phyloP scores from a whole-genome alignment of 2,329 filamentous ascomycete species.

The Chrysosporium queenslandicum region DNA sequence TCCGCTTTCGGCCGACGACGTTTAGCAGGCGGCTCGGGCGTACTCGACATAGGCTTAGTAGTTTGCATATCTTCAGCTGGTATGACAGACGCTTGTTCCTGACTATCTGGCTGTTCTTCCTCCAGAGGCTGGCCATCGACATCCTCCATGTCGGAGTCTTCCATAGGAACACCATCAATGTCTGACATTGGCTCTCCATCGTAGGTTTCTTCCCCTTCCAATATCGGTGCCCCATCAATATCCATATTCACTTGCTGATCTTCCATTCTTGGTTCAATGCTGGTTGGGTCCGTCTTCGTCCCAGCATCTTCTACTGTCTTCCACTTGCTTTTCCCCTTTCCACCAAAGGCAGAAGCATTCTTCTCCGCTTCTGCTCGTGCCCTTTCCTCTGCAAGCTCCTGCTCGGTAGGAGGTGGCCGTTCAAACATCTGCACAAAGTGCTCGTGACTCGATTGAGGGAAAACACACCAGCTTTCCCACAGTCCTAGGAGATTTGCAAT shows the following conservation, averaged over 20 bases:
- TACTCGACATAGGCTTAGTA: conserved; percentile 21
- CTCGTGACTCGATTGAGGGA: conserved; percentile 63
- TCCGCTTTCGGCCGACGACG: conserved; percentile 62
- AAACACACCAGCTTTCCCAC: conserved; percentile 58
- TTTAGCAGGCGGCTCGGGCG: conserved; percentile 30
- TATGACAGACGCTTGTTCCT: conserved; percentile 18
- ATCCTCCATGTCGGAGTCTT: conserved; percentile 42
- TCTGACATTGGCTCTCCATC: conserved; percentile 36
- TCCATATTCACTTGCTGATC: conserved; percentile 26
- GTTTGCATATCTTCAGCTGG: conserved; percentile 13
- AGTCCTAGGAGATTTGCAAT: conserved; percentile 57
- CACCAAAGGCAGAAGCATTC: conserved; percentile 26
- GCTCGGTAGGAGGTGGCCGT: conserved; percentile 51
- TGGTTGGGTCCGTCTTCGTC: conserved; percentile 15
- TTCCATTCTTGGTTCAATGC: conserved; percentile 8
- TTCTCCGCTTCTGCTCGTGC: conserved; percentile 36
- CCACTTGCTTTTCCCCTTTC: conserved; percentile 38
- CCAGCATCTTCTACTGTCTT: conserved; percentile 37
- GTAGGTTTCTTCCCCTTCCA: conserved; percentile 36
- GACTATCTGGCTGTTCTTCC: conserved; percentile 29
- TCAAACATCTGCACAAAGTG: conserved; percentile 61
- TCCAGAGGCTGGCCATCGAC: conserved; percentile 41
- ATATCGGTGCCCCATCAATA: conserved; percentile 23
- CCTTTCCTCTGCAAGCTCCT: conserved; percentile 37
- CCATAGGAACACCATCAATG: conserved; percentile 39